These are phyloP conservation scores for Paecilomyces variotii DNA, from an alignment of 2,329 filamentous ascomycete genomes.

Conservation along the genomic window DNA sequence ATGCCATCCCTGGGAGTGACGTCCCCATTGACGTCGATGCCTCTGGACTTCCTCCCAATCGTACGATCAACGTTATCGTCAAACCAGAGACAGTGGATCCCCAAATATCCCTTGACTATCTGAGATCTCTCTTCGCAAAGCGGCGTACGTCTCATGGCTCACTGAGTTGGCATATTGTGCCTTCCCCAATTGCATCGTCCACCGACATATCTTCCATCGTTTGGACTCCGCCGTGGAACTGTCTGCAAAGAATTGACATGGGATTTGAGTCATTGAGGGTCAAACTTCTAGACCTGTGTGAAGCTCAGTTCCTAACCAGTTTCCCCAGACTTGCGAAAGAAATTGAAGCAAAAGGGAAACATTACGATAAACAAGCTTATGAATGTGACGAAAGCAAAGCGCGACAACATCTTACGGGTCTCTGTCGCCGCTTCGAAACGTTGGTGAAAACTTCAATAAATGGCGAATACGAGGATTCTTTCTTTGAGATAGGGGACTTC, in stretches of 20 bases:
- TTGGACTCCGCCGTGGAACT: background rate
- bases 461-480: background rate
- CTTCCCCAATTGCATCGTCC: background rate
- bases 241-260: background rate
- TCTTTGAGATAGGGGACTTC: background rate
- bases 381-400: background rate
- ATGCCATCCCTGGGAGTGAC: background rate
- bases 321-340: background rate
- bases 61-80: background rate
- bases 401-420: background rate
- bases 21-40: background rate
- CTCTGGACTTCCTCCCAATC: background rate
- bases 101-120: background rate
- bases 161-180: background rate
- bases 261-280: background rate
- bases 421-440: background rate
- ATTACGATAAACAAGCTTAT: background rate
- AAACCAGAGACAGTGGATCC: background rate
- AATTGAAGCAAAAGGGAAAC: background rate
- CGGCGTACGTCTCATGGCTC: background rate
- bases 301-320: background rate
- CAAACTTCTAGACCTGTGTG: background rate
- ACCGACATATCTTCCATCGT: background rate
- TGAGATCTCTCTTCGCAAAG: background rate
- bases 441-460: background rate